phyloP scores from a whole-genome alignment of 2,329 filamentous ascomycete genomes.

The Alternaria sp. region DNA sequence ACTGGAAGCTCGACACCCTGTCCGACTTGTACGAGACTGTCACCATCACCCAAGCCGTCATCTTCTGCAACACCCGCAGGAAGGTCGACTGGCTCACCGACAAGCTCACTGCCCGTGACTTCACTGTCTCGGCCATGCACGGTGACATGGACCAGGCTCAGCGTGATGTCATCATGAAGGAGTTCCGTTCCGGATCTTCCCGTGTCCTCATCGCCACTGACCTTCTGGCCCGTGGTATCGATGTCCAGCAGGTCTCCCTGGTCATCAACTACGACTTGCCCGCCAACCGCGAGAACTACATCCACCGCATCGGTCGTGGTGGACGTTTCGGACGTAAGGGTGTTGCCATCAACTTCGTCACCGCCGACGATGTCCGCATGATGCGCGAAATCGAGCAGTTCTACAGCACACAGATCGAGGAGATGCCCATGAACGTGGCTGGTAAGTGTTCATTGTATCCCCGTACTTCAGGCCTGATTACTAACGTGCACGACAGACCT shows the following conservation, averaged over 20 bases:
- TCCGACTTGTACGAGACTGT: constrained; percentile 99
- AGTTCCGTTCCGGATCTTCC: constrained; percentile 98
- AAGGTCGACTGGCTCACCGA: constrained; percentile 99
- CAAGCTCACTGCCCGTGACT: constrained; percentile 98
- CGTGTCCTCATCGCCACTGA: constrained; percentile 99
- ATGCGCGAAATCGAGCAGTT: constrained; percentile 99
- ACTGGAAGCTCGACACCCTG: constrained; percentile 99
- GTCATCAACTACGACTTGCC: constrained; percentile 99
- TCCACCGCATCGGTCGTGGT: constrained; percentile 98
- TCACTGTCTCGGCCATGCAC: constrained; percentile 99
- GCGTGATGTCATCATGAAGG: constrained; percentile 99
- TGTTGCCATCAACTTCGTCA: constrained; percentile 99
- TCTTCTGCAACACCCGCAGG: constrained; percentile 99
- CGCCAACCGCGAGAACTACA: constrained; percentile 99
- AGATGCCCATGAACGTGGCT: constrained; percentile 97
- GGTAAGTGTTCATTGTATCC: constrained; percentile 53
- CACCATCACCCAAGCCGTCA: constrained; percentile 99
- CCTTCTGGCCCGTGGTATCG: constrained; percentile 97
- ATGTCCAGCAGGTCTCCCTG: constrained; percentile 98
- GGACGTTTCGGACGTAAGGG: constrained; percentile 99
- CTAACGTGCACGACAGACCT: constrained; percentile 40
- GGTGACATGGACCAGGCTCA: constrained; percentile 98
- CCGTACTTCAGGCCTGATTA: background rate
- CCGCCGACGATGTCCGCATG: constrained; percentile 98
- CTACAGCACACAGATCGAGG: constrained; percentile 99